These are phyloP conservation scores for Trichoderma breve DNA, from an alignment of 2,329 filamentous ascomycete species.

Conservation along the genomic window DNA sequence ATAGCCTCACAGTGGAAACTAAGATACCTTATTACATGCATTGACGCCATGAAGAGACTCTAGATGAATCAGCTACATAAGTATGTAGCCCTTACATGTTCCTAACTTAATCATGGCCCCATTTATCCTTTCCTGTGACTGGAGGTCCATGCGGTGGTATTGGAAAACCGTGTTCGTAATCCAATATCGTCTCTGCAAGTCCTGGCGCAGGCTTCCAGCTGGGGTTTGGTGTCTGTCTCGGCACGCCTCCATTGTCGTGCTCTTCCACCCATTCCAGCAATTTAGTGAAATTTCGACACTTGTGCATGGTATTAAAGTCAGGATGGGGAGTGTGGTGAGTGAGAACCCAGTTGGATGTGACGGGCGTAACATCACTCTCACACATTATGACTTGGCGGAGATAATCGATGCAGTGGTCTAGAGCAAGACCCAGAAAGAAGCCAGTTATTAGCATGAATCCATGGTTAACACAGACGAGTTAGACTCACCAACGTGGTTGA, in stretches of 20 bases:
- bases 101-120: neutral
- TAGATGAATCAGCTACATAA: too few species aligned
- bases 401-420: neutral
- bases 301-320: neutral
- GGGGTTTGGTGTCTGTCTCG: neutral
- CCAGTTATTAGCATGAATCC: neutral
- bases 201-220: neutral
- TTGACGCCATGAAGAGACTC: neutral
- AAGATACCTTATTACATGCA: neutral
- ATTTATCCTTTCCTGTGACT: neutral
- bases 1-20: too few species aligned
- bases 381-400: neutral
- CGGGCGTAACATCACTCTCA: neutral
- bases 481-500: neutral
- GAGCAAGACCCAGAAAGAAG: neutral
- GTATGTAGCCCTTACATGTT: neutral
- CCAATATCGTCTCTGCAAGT: neutral
- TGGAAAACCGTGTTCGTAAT: neutral
- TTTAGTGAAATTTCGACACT: neutral
- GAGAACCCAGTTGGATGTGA: neutral
- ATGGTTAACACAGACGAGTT: rapidly evolving
- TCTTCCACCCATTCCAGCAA: neutral
- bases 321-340: neutral
- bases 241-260: neutral
- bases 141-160: neutral